Conservation (phyloP, 768 basidiomycete species). For the Pluteus cervinus region DNA sequence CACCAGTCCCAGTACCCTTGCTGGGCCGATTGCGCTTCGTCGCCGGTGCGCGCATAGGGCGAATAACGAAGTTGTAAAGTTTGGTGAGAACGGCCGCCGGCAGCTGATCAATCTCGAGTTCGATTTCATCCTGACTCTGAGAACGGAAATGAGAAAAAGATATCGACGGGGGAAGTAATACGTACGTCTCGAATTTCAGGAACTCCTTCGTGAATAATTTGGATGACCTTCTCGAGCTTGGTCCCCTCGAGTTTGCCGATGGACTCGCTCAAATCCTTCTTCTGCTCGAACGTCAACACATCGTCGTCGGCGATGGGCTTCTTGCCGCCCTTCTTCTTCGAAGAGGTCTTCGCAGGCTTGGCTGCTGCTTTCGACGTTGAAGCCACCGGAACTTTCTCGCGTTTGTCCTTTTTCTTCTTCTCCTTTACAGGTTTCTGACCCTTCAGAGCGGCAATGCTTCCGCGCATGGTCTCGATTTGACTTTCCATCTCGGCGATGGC, state of each 20-base stretch:
- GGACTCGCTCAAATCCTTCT: conserved; percentile 96
- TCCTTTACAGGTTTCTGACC: conserved; percentile 46
- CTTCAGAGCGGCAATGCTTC: conserved; percentile 61
- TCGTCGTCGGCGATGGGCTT: conserved; percentile 72
- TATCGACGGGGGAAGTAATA: conserved; percentile 7
- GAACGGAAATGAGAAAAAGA: conserved; percentile 10
- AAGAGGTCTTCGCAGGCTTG: conserved; percentile 41
- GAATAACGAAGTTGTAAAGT: conserved; percentile 92
- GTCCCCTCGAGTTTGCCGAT: conserved; percentile 80
- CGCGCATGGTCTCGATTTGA: conserved; percentile 74
- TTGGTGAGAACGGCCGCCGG: conserved; percentile 84
- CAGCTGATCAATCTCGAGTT: conserved; percentile 92
- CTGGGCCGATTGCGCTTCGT: conserved; percentile 59
- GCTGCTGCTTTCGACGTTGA: conserved; percentile 59
- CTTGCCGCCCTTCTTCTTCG: conserved; percentile 57
- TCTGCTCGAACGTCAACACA: conserved; percentile 89
- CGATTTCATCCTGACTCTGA: conserved; percentile 95
- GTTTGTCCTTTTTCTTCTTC: conserved; percentile 70
- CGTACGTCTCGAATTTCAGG: conserved; percentile 91
- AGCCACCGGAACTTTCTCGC: conserved; percentile 44
- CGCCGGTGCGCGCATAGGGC: conserved; percentile 64
- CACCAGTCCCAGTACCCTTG: conserved; percentile 84
- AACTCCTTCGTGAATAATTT: conserved; percentile 91
- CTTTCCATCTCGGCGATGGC: conserved; percentile 73
- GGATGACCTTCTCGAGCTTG: conserved; percentile 85